Evolutionary conservation across 805 yeast species (phyloP).

Genomic region (Scheffersomyces coipomensis): DNA sequence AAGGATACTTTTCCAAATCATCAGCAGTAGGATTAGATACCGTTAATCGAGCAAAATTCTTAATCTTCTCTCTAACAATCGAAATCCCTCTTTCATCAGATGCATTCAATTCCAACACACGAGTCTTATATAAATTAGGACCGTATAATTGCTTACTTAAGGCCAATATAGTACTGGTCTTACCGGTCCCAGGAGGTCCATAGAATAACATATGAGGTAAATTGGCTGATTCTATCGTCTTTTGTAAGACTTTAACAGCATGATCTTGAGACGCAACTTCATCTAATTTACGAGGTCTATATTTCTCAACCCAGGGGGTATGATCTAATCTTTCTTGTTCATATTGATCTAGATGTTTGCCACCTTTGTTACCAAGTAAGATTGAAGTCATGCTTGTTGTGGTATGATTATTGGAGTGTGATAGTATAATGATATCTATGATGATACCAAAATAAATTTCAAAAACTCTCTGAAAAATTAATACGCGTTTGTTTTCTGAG

Average conservation of each 20-base stretch:
- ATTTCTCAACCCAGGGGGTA: slow-evolving; percentile 93
- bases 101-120: slow-evolving; percentile 83
- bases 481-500: no score
- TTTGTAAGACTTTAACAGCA: slow-evolving; percentile 78
- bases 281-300: slow-evolving; percentile 82
- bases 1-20: slow-evolving; percentile 75
- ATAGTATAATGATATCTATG: no score
- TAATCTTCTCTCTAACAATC: slow-evolving; percentile 81
- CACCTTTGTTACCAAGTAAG: not conserved
- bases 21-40: slow-evolving; percentile 77
- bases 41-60: slow-evolving; percentile 80
- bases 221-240: slow-evolving; percentile 76
- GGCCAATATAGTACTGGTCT: slow-evolving; percentile 84
- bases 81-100: slow-evolving; percentile 91
- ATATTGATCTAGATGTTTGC: slow-evolving; percentile 18
- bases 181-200: slow-evolving; percentile 95
- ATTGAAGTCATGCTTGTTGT: not conserved
- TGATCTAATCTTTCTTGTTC: slow-evolving; percentile 45
- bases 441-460: no score
- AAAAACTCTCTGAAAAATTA: no score
- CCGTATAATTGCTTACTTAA: slow-evolving; percentile 76
- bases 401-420: no score
- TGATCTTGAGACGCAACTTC: slow-evolving; percentile 93
- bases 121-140: slow-evolving; percentile 60
- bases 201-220: slow-evolving; percentile 89